Conservation (phyloP, 176 grass and related monocot genomes). For the Triticum monococcum region DNA sequence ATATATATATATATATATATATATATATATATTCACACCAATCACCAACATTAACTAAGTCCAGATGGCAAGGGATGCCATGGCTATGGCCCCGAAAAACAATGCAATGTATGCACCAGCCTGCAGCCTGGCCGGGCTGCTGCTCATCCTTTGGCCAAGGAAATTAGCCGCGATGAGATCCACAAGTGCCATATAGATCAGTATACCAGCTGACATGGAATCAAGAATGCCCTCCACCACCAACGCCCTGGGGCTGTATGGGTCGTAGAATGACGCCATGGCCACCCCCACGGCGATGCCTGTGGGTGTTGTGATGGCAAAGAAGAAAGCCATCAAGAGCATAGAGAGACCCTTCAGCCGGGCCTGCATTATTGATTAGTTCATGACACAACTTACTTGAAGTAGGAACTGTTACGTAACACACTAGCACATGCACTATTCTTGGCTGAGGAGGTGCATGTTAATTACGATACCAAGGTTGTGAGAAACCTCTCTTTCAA, state of each 20-base stretch:
- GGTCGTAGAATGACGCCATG: constrained; percentile 59
- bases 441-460: not conserved
- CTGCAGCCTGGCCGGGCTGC: constrained; percentile 31
- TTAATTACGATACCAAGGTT: not conserved
- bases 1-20: too few relatives aligned
- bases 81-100: constrained; percentile 65
- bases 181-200: constrained; percentile 79
- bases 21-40: too few relatives aligned
- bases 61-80: constrained; percentile 75
- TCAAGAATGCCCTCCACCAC: constrained; percentile 71
- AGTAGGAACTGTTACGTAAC: not conserved
- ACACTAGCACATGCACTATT: not conserved
- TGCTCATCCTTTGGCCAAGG: constrained; percentile 52
- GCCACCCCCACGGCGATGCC: constrained; percentile 50
- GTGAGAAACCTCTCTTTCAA: not conserved
- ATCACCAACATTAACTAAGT: constrained; percentile 18
- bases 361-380: constrained; percentile 39
- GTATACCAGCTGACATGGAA: constrained; percentile 66
- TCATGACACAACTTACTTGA: not conserved
- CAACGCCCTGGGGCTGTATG: constrained; percentile 49
- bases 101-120: constrained; percentile 50
- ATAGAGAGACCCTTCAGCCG: constrained; percentile 45
- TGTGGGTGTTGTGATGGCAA: constrained; percentile 61
- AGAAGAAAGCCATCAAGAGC: constrained; percentile 56
- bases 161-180: constrained; percentile 76